Evolutionary conservation across 176 grass and related monocot genomes (phyloP).

Genomic region (Areca catechu): DNA sequence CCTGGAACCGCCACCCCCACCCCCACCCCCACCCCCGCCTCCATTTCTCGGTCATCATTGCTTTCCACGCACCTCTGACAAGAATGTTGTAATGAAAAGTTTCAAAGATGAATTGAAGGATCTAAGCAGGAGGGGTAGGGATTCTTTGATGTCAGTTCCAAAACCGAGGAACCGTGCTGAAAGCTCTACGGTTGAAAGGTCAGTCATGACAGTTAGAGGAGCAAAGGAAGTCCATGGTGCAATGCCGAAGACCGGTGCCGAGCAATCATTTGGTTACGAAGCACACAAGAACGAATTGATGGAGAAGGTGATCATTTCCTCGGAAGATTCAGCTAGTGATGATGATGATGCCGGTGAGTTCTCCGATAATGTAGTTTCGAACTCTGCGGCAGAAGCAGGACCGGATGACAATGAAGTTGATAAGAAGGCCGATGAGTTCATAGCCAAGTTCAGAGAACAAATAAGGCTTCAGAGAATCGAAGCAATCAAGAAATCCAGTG

Average conservation of each 20-base stretch:
- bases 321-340: conserved; percentile 17
- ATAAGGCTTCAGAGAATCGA: conserved; percentile 64
- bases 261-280: not conserved
- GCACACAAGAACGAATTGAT: conserved; percentile 2
- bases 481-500: conserved; percentile 7
- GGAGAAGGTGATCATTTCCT: conserved; percentile 16
- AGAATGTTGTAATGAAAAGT: conserved; percentile 35
- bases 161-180: conserved; percentile 9
- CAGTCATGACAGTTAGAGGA: conserved; percentile 10
- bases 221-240: conserved; percentile 21
- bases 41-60: conserved; percentile 39
- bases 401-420: conserved; percentile 64
- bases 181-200: not conserved
- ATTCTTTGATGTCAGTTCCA: conserved; percentile 7
- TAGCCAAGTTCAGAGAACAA: conserved; percentile 91
- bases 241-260: too few species aligned
- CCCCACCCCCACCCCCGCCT: conserved; percentile 59
- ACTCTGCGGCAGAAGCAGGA: conserved; percentile 9
- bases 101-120: conserved; percentile 86
- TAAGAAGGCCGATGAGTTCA: conserved; percentile 90
- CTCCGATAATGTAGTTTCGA: conserved; percentile 33
- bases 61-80: conserved; percentile 28
- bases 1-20: conserved; percentile 48
- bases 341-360: not conserved
- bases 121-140: conserved; percentile 38